Base-by-base conservation (phyloP, 2,329 filamentous ascomycete species). In the Alternaria sp. region DNA sequence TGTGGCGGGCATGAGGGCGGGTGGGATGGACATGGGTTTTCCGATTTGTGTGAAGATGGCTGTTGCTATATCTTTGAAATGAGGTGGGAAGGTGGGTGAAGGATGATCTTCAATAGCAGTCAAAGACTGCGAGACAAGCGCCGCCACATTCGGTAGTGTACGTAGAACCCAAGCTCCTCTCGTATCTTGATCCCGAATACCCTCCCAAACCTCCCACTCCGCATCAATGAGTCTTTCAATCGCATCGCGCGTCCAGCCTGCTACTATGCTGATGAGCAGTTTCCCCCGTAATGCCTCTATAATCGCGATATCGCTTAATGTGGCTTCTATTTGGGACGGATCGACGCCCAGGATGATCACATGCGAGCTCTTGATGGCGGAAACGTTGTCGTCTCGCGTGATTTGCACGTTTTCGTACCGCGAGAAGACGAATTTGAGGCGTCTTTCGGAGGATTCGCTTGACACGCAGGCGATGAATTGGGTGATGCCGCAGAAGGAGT, bases 61-160 rank as follows among this genome's bases (percentile, higher is more conserved):
- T 6, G 67, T 65, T 20, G 69, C 69, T 8, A 72, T 70, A 1
- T 64, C 49, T 7, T 73, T 49, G 37, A 70, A 65, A 0, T 66
- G 23, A 1, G 57, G 11, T 1, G 75, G 69, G 9, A 72, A 71
- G 1, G 30, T 67, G 1, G 57, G 63, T 10, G 63, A 55, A 3
- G 68, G 62, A 2, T 73, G 72, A 10, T 71, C 56, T 62, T 78
- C 75, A 21, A 78, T 74, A 1, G 73, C 72, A 5, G 75, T 84
- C 47, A 83, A 71, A 0, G 82, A 83, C 55, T 84, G 78, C 0
- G 79, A 76, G n/a, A 84, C 78, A 9, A 79, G 76, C 1, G 83
- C 82, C 1, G 81, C 81, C 14, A 84, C 82, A 62, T 83, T 84
- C 3, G 83, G 83, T 5, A 84, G 78, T 0, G 81, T 80, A 23